Conservation (phyloP, 2,329 filamentous ascomycete genomes). For the Colletotrichum lini region DNA sequence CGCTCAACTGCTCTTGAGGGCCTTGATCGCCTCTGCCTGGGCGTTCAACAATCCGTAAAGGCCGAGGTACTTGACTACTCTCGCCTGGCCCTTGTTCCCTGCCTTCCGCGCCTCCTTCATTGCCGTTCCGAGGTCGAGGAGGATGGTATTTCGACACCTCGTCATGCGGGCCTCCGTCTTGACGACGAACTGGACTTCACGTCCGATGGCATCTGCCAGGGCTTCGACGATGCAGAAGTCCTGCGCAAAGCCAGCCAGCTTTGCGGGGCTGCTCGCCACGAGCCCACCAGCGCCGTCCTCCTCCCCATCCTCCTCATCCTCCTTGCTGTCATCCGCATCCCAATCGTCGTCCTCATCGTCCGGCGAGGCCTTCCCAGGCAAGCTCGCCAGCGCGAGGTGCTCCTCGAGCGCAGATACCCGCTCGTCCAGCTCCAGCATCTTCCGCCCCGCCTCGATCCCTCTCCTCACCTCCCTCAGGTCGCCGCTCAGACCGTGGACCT, state of each 20-base stretch:
- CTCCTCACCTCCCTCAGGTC: conserved; percentile 76
- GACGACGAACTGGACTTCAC: conserved; percentile 64
- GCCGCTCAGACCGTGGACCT: conserved; percentile 74
- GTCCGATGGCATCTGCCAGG: conserved; percentile 61
- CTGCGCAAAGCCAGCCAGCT: conserved; percentile 60
- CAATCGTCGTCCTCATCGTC: conserved; percentile 58
- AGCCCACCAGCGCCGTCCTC: conserved; percentile 50
- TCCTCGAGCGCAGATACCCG: conserved; percentile 75
- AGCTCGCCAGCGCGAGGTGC: conserved; percentile 68
- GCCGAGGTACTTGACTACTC: conserved; percentile 66
- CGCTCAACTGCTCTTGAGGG: conserved; percentile 57
- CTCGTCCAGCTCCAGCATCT: conserved; percentile 78
- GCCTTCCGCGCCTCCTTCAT: conserved; percentile 61
- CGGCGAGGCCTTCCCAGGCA: conserved; percentile 46
- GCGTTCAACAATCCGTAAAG: conserved; percentile 69
- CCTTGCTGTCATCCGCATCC: conserved; percentile 48
- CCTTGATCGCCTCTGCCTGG: conserved; percentile 66
- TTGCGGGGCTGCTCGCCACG: conserved; percentile 63
- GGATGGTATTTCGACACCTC: conserved; percentile 69
- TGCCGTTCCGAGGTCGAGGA: conserved; percentile 69
- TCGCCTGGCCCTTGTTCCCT: conserved; percentile 58
- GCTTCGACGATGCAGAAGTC: conserved; percentile 61
- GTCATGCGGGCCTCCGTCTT: conserved; percentile 67
- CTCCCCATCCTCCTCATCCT: conserved; percentile 46
- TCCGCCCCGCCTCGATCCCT: conserved; percentile 73